Percentiles rank a stretch among this genome's conserved stretches.
phyloP scores from a whole-genome alignment of 2,329 filamentous ascomycete species.

The Huntiella decipiens region DNA sequence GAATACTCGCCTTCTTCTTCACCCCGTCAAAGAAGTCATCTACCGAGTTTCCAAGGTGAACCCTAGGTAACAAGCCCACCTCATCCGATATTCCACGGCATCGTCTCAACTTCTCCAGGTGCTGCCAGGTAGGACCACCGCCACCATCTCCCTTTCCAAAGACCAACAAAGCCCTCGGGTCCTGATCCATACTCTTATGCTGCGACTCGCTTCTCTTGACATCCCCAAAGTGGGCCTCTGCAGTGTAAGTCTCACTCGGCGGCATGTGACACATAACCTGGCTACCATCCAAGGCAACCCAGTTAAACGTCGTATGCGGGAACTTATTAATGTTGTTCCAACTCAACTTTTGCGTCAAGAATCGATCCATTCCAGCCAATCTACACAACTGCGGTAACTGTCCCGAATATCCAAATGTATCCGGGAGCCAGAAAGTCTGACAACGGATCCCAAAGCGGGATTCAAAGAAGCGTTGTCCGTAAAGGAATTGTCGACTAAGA shows the following conservation, averaged over 20 bases:
- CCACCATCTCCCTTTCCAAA: constrained; percentile 96
- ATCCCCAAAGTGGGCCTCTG: constrained; percentile 86
- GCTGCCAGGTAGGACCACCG: constrained; percentile 82
- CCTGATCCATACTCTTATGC: constrained; percentile 91
- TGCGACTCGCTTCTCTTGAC: constrained; percentile 74
- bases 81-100: constrained; percentile 85
- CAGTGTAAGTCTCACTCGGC: constrained; percentile 86
- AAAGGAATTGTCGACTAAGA: constrained; percentile 80
- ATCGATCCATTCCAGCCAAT: constrained; percentile 85
- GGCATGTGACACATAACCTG: constrained; percentile 98
- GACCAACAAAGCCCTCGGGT: constrained; percentile 73
- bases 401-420: constrained; percentile 93
- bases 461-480: constrained; percentile 89
- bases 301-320: constrained; percentile 96
- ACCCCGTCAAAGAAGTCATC: constrained; percentile 86
- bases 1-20: constrained; percentile 57
- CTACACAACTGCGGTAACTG: constrained; percentile 89
- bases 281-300: constrained; percentile 87
- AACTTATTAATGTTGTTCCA: constrained; percentile 99
- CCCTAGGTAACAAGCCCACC: constrained; percentile 61
- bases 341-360: constrained; percentile 95
- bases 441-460: constrained; percentile 77
- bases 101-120: constrained; percentile 83
- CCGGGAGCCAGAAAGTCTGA: constrained; percentile 90
- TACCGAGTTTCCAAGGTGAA: constrained; percentile 76